Percentiles rank a stretch among this genome's conserved stretches.
Evolutionary conservation across 768 basidiomycete species (phyloP).

Genomic region (Filobasidium wieringae): DNA sequence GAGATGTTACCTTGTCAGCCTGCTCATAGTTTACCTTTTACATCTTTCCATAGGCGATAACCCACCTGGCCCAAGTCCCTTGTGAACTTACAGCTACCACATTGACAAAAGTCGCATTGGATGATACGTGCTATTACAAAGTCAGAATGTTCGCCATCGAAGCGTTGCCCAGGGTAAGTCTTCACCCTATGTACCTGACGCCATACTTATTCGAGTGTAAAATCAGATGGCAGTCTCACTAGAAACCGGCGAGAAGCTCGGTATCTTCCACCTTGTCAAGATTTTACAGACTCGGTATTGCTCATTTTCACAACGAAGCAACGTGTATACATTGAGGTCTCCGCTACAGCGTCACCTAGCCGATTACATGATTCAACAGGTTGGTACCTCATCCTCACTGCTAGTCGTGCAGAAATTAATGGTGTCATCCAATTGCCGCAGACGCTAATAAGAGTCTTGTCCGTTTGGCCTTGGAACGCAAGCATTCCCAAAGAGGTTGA

Average conservation of each 20-base stretch:
- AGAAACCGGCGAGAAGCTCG: not conserved
- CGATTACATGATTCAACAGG: not conserved
- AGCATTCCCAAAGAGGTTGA: not conserved
- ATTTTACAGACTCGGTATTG: slow-evolving; percentile 2
- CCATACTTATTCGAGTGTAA: not conserved
- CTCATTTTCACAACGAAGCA: too few species aligned
- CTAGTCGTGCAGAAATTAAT: too few species aligned
- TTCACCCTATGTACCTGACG: too few species aligned
- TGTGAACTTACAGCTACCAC: slow-evolving; percentile 47
- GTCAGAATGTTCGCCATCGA: slow-evolving; percentile 88
- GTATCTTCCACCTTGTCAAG: not conserved
- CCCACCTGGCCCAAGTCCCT: slow-evolving; percentile 51
- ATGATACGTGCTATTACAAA: slow-evolving; percentile 89
- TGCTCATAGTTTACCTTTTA: not conserved
- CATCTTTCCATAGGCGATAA: slow-evolving; percentile 60
- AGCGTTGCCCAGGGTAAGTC: slow-evolving; percentile 63
- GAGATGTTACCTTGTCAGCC: too few species aligned
- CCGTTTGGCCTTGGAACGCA: not conserved
- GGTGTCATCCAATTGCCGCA: too few species aligned
- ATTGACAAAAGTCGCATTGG: slow-evolving; percentile 82
- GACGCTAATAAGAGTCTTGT: too few species aligned
- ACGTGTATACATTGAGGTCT: not conserved
- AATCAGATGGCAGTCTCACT: not conserved
- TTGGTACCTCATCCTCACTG: too few species aligned
- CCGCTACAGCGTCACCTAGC: not conserved